A percentile compares a stretch with the other conserved stretches of the same genome.
These are phyloP conservation scores for Cytospora schulzeri DNA, from an alignment of 2,329 filamentous ascomycete genomes.

Conservation along the genomic window DNA sequence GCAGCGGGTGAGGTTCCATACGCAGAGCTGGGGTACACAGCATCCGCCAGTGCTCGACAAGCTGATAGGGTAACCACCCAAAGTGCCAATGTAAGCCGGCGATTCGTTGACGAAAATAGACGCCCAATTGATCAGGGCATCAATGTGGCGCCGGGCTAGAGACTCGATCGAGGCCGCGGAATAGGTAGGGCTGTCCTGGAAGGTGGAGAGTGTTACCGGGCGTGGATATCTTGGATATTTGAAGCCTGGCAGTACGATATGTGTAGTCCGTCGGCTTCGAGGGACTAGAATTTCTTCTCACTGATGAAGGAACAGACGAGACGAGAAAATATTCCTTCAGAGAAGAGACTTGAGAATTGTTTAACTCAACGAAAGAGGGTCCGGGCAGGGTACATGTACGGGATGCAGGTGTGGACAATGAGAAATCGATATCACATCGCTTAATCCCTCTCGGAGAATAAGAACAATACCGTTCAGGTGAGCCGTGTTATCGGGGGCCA, in stretches of 20 bases:
- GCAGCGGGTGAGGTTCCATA: conserved; percentile 44
- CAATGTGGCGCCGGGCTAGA: conserved; percentile 37
- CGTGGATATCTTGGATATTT: not conserved
- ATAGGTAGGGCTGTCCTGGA: not conserved
- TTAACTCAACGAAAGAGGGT: not conserved
- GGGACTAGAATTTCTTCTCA: not conserved
- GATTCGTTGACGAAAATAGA: conserved; percentile 47
- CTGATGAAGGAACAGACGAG: not conserved
- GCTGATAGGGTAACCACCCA: conserved; percentile 47
- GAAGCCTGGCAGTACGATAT: not conserved
- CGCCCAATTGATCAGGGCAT: conserved; percentile 45
- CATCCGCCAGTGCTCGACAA: conserved; percentile 34
- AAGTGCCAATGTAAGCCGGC: conserved; percentile 43
- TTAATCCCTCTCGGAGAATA: not conserved
- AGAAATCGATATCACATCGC: conserved; percentile 4
- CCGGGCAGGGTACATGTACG: conserved; percentile 15
- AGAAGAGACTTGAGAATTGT: not conserved
- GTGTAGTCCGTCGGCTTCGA: not conserved
- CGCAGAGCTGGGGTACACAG: conserved; percentile 43
- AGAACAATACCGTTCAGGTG: conserved; percentile 9
- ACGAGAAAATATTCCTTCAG: not conserved
- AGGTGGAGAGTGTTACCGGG: conserved; percentile 4
- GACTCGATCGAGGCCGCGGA: conserved; percentile 5
- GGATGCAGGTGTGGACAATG: not conserved
- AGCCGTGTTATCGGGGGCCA: conserved; percentile 8